Evolutionary conservation across 2,329 filamentous ascomycete genomes (phyloP).

Genomic region (Penicillium sp.): DNA sequence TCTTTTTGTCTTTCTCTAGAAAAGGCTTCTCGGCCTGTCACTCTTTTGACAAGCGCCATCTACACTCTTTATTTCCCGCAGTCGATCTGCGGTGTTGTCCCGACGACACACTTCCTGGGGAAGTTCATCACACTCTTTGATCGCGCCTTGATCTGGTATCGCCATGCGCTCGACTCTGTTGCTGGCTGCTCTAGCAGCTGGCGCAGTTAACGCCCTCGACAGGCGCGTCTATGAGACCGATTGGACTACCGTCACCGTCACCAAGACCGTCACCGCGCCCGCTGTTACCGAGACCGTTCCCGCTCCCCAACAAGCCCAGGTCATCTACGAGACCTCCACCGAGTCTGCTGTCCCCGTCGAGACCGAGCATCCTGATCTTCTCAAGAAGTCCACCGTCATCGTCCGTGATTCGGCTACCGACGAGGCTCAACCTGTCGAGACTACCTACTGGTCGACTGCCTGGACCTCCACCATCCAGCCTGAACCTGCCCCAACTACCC

Average conservation of each 20-base stretch:
- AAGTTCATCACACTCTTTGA: conserved; percentile 24
- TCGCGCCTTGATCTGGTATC: conserved; percentile 27
- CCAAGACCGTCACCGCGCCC: conserved; percentile 29
- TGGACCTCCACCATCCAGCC: conserved; percentile 40
- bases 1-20: conserved; percentile 28
- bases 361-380: conserved; percentile 3
- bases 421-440: conserved; percentile 6
- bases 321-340: conserved; percentile 6
- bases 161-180: conserved; percentile 35
- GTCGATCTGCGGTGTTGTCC: conserved; percentile 32
- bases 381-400: conserved; percentile 14
- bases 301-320: conserved; percentile 8
- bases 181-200: conserved; percentile 33
- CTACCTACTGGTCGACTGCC: conserved; percentile 16
- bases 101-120: conserved; percentile 33
- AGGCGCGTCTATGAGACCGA: conserved; percentile 37
- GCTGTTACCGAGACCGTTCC: conserved; percentile 25
- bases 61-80: conserved; percentile 21
- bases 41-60: conserved; percentile 25
- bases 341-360: conserved; percentile 3
- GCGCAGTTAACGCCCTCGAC: conserved; percentile 31
- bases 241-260: conserved; percentile 35
- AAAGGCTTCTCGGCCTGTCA: conserved; percentile 31
- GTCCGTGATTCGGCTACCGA: conserved; percentile 11
- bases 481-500: conserved; percentile 35